phyloP scores from a whole-genome alignment of 768 basidiomycete species.

The Panaeolus papilionaceus region DNA sequence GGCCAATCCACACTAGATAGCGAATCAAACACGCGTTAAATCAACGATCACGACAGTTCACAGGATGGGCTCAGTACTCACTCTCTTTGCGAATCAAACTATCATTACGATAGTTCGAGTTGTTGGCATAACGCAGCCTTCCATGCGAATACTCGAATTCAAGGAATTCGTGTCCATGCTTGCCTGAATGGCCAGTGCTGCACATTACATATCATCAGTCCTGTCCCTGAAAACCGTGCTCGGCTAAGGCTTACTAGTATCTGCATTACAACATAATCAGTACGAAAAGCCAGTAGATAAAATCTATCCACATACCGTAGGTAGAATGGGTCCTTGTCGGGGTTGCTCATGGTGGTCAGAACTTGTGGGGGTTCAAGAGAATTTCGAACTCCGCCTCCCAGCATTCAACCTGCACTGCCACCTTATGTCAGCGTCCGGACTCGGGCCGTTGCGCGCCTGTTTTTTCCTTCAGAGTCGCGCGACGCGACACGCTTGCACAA shows the following conservation, averaged over 20 bases:
- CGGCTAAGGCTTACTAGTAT: slow-evolving; percentile 49
- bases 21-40: slow-evolving; percentile 15
- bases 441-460: not conserved
- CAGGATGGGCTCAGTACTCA: slow-evolving; percentile 46
- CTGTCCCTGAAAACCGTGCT: slow-evolving; percentile 9
- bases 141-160: slow-evolving; percentile 99
- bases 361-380: slow-evolving; percentile 13
- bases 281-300: not conserved
- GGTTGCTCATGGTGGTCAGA: slow-evolving; percentile 22
- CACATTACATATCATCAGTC: slow-evolving; percentile 19
- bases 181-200: slow-evolving; percentile 98
- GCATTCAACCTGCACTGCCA: not conserved
- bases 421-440: not conserved
- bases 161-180: slow-evolving; percentile 96
- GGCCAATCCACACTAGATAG: slow-evolving; percentile 90
- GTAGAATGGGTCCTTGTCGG: slow-evolving; percentile 82
- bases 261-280: slow-evolving; percentile 30
- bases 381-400: slow-evolving; percentile 12
- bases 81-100: slow-evolving; percentile 98
- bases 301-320: slow-evolving; percentile 56
- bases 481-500: too few relatives aligned
- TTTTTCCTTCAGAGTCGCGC: not conserved
- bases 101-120: slow-evolving; percentile 99
- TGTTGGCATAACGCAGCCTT: slow-evolving; percentile 96
- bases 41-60: not conserved